Evolutionary conservation across 2,329 filamentous ascomycete species (phyloP).

Genomic region (Beauveria sp.): DNA sequence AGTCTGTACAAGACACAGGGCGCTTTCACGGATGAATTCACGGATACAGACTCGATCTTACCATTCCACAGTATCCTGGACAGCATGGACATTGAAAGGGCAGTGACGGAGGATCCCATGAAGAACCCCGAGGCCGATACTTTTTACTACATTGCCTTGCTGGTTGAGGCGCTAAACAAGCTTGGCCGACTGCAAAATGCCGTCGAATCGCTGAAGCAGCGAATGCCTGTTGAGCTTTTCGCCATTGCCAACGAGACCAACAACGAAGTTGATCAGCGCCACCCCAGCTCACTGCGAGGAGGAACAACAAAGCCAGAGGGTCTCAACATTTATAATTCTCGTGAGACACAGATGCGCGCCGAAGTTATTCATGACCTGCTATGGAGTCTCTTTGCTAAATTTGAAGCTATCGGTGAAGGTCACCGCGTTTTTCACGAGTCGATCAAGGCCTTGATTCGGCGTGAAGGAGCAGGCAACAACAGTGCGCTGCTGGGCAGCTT

Average conservation of each 20-base stretch:
- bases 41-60: slow-evolving; percentile 36
- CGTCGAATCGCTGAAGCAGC: slow-evolving; percentile 84
- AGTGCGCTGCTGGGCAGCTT: slow-evolving; percentile 74
- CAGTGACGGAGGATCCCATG: slow-evolving; percentile 75
- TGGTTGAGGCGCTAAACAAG: slow-evolving; percentile 86
- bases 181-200: slow-evolving; percentile 79
- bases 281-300: slow-evolving; percentile 71
- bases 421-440: slow-evolving; percentile 92
- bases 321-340: slow-evolving; percentile 55
- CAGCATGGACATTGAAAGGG: slow-evolving; percentile 49
- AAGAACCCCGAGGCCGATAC: slow-evolving; percentile 94
- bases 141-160: slow-evolving; percentile 81
- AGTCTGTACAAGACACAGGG: slow-evolving; percentile 62
- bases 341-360: slow-evolving; percentile 68
- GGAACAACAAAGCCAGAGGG: slow-evolving; percentile 45
- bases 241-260: slow-evolving; percentile 91
- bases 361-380: slow-evolving; percentile 87
- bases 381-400: slow-evolving; percentile 90
- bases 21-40: slow-evolving; percentile 39
- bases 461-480: slow-evolving; percentile 63
- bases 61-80: slow-evolving; percentile 56
- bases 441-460: slow-evolving; percentile 73
- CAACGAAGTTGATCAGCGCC: slow-evolving; percentile 83
- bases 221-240: slow-evolving; percentile 89
- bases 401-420: slow-evolving; percentile 92